Evolutionary conservation across 2,329 filamentous ascomycete species (phyloP).

Genomic region (Rutstroemia sp.): DNA sequence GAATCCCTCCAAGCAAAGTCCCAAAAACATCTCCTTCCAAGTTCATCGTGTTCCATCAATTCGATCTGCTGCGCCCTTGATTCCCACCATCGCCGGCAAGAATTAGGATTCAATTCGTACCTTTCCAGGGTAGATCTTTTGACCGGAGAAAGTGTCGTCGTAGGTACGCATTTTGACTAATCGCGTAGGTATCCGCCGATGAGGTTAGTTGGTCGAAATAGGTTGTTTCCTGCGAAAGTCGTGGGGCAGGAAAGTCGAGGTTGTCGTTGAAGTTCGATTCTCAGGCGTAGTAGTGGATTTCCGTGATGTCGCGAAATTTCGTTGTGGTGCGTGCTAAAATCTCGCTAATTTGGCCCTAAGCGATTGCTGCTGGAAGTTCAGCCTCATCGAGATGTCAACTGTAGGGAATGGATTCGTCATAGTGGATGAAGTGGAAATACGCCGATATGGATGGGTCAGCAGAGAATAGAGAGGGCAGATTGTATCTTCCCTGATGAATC

Average conservation of each 20-base stretch:
- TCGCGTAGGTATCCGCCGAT: constrained; percentile 22
- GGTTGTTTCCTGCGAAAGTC: constrained; percentile 17
- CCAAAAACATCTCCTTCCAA: neutral
- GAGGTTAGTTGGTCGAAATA: constrained; percentile 21
- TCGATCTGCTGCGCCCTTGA: constrained; percentile 5
- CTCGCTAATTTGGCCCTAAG: constrained; percentile 10
- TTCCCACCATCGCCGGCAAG: constrained; percentile 7
- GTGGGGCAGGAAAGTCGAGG: constrained; percentile 14
- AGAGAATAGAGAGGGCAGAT: too few species aligned
- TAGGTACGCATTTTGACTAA: constrained; percentile 38
- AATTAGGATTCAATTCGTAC: constrained; percentile 39
- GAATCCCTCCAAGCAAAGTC: neutral
- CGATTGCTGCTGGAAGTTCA: neutral
- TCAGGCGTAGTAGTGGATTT: neutral
- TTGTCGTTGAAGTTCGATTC: constrained; percentile 14
- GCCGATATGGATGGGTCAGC: too few species aligned
- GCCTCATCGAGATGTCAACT: neutral
- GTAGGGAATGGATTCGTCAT: too few species aligned
- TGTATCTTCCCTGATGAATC: too few species aligned
- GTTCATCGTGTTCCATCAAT: neutral
- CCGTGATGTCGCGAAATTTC: constrained; percentile 9
- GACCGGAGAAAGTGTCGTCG: constrained; percentile 71
- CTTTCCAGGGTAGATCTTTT: constrained; percentile 77
- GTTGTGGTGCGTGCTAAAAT: constrained; percentile 8
- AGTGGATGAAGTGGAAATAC: too few species aligned